Percentiles rank a stretch among this genome's conserved stretches.
Evolutionary conservation across 1,284 basidiomycete genomes (phyloP).

Genomic region (Trichosporon ovoides): DNA sequence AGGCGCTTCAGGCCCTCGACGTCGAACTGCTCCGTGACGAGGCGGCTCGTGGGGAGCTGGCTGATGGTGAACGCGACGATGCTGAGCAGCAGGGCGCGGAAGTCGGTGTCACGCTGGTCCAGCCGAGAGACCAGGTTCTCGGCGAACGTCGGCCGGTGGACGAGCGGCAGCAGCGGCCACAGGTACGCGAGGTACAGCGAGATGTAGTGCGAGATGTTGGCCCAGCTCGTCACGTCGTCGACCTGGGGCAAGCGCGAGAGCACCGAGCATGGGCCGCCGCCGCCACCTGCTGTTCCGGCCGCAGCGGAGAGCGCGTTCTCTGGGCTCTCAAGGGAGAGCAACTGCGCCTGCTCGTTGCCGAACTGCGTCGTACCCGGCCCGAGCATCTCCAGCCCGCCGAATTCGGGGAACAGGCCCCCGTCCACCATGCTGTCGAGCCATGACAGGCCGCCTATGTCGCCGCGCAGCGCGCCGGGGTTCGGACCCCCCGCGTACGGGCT

Average conservation of each 20-base stretch:
- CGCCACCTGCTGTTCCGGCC: background rate
- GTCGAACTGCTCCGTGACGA: constrained; percentile 42
- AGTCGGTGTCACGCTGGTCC: constrained; percentile 44
- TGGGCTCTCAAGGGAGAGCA: constrained; percentile 36
- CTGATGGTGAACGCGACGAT: constrained; percentile 48
- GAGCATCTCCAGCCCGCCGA: constrained; percentile 16
- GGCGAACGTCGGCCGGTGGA: constrained; percentile 47
- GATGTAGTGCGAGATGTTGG: constrained; percentile 45
- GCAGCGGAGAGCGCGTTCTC: constrained; percentile 20
- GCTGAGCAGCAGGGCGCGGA: constrained; percentile 44
- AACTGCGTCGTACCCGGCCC: constrained; percentile 15
- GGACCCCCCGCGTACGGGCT: background rate
- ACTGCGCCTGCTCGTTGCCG: constrained; percentile 37
- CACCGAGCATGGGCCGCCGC: background rate
- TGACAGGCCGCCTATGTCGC: constrained; percentile 17
- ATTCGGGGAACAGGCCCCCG: constrained; percentile 9
- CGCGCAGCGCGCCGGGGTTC: constrained; percentile 6
- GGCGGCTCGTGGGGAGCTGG: constrained; percentile 42
- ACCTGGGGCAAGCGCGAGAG: constrained; percentile 31
- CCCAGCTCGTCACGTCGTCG: constrained; percentile 46
- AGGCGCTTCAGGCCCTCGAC: constrained; percentile 45
- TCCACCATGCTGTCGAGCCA: constrained; percentile 29
- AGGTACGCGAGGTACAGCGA: constrained; percentile 46
- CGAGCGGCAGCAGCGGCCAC: constrained; percentile 44
- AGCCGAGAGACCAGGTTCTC: constrained; percentile 42